Evolutionary conservation across 2,329 filamentous ascomycete species (phyloP).

Genomic region (Epichloe aotearoae): DNA sequence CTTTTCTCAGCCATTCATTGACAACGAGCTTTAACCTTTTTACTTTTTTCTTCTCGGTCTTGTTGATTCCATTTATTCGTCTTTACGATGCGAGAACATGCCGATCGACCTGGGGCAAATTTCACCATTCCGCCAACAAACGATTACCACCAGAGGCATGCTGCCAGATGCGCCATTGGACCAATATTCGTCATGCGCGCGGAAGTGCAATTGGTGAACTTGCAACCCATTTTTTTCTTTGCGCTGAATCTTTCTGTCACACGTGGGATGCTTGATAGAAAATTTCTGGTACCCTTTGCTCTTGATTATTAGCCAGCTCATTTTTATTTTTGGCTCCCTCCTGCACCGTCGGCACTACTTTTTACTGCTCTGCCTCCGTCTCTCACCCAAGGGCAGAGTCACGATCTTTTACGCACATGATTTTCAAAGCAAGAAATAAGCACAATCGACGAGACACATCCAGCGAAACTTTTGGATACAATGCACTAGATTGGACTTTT

Average conservation of each 20-base stretch:
- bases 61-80: neutral
- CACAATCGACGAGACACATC: too few species aligned
- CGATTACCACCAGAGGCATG: neutral
- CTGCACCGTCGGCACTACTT: neutral
- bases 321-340: neutral
- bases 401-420: neutral
- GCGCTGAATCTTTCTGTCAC: neutral
- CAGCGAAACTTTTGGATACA: neutral
- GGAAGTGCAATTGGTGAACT: neutral
- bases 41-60: neutral
- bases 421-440: neutral
- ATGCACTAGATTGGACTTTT: neutral
- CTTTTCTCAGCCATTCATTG: slow-evolving; percentile 3
- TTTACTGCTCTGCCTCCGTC: neutral
- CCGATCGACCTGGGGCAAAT: too few species aligned
- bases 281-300: neutral
- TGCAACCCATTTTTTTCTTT: neutral
- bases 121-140: neutral
- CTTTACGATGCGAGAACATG: too few species aligned
- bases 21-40: neutral
- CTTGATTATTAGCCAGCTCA: neutral
- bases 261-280: neutral
- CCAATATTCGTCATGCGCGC: neutral
- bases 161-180: too few species aligned
- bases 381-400: neutral